Conservation (phyloP, 148 eudicot species). For the Chenopodium quinoa region DNA sequence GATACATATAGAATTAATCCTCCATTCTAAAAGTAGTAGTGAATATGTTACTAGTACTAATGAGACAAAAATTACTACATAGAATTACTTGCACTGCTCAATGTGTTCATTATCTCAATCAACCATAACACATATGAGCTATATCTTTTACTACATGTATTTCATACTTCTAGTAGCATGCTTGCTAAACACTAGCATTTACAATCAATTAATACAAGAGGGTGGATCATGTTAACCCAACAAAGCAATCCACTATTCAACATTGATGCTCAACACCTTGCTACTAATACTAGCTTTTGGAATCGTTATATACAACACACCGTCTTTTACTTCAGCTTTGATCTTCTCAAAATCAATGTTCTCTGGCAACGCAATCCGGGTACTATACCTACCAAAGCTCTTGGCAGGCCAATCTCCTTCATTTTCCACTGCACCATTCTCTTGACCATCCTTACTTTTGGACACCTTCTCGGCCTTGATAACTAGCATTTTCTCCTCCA, state of each 20-base stretch:
- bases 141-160: too few relatives aligned
- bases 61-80: too few relatives aligned
- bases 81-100: too few relatives aligned
- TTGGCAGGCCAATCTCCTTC: slow-evolving; percentile 55
- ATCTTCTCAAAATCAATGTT: slow-evolving; percentile 71
- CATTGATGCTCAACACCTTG: slow-evolving; percentile 63
- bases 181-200: too few relatives aligned
- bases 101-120: too few relatives aligned
- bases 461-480: slow-evolving; percentile 57
- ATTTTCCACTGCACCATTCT: slow-evolving; percentile 20
- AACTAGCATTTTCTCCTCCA: slow-evolving; percentile 77
- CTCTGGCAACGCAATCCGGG: slow-evolving; percentile 71
- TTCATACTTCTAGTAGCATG: too few relatives aligned
- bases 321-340: slow-evolving; percentile 78
- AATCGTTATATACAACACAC: slow-evolving; percentile 64
- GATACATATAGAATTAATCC: too few relatives aligned
- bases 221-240: background rate
- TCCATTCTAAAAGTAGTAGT: too few relatives aligned
- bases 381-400: slow-evolving; percentile 58
- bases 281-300: slow-evolving; percentile 49
- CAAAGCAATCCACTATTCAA: slow-evolving; percentile 25
- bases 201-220: too few relatives aligned
- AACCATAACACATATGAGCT: too few relatives aligned
- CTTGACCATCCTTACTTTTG: slow-evolving; percentile 18
- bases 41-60: too few relatives aligned